Evolutionary conservation across 805 yeast genomes (phyloP).

Genomic region (Sungouiella thailandica): DNA sequence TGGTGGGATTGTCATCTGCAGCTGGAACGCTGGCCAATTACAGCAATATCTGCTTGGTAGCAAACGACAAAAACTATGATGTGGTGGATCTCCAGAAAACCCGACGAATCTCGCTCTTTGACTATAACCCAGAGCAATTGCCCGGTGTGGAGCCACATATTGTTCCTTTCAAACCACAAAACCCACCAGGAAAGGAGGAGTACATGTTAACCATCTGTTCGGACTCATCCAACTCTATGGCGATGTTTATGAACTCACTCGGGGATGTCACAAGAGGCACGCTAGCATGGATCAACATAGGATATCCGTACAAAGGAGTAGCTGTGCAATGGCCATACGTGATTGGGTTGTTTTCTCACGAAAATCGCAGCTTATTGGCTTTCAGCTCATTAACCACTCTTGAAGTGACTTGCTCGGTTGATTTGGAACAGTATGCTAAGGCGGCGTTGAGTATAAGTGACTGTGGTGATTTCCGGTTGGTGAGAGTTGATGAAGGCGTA

Average conservation of each 20-base stretch:
- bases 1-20: constrained; percentile 23
- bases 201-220: constrained; percentile 31
- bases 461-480: constrained; percentile 1
- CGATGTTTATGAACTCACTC: constrained; percentile 34
- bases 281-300: constrained; percentile 30
- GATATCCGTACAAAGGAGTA: constrained; percentile 32
- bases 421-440: not conserved
- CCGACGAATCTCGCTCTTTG: constrained; percentile 31
- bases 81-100: constrained; percentile 32
- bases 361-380: constrained; percentile 9
- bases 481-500: constrained; percentile 1
- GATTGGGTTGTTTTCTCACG: constrained; percentile 22
- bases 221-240: constrained; percentile 29
- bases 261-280: constrained; percentile 43
- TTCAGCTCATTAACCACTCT: constrained; percentile 24
- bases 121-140: constrained; percentile 15
- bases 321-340: constrained; percentile 34
- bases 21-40: constrained; percentile 23
- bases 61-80: constrained; percentile 29
- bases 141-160: constrained; percentile 7
- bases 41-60: constrained; percentile 29
- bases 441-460: not conserved
- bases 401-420: constrained; percentile 8
- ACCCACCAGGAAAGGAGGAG: constrained; percentile 19
- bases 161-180: constrained; percentile 11